Evolutionary conservation across 495 filamentous ascomycete genomes (phyloP).

Genomic region (Penicillium paxilli): DNA sequence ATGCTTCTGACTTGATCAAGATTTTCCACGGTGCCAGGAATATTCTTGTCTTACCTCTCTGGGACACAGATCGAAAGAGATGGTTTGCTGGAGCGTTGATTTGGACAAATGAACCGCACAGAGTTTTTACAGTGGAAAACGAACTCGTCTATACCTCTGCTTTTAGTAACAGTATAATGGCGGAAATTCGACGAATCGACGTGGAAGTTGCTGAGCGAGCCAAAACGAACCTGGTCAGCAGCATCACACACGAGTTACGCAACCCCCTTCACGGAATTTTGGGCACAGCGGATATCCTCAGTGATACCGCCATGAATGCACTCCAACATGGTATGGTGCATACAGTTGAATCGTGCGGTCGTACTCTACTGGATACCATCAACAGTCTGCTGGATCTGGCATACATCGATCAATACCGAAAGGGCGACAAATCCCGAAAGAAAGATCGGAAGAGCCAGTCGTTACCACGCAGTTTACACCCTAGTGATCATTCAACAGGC

Average conservation of each 20-base stretch:
- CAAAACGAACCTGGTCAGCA: slow-evolving; percentile 68
- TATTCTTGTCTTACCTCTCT: slow-evolving; percentile 48
- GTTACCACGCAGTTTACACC: background rate
- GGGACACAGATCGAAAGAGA: slow-evolving; percentile 55
- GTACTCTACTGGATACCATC: slow-evolving; percentile 68
- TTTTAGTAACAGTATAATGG: slow-evolving; percentile 63
- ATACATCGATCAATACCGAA: slow-evolving; percentile 22
- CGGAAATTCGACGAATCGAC: slow-evolving; percentile 56
- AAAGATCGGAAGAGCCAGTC: background rate
- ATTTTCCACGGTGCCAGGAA: slow-evolving; percentile 23
- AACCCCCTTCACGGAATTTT: slow-evolving; percentile 68
- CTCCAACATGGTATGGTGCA: slow-evolving; percentile 59
- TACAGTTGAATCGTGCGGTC: slow-evolving; percentile 65
- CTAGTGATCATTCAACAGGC: background rate
- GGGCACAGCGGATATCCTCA: slow-evolving; percentile 61
- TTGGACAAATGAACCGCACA: slow-evolving; percentile 48
- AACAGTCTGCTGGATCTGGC: slow-evolving; percentile 64
- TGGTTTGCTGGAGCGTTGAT: slow-evolving; percentile 63
- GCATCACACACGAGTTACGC: slow-evolving; percentile 69
- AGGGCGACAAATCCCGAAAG: background rate
- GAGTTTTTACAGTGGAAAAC: slow-evolving; percentile 39
- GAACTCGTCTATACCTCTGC: slow-evolving; percentile 53
- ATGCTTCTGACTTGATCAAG: slow-evolving; percentile 22
- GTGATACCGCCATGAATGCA: slow-evolving; percentile 53
- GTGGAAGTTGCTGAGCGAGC: slow-evolving; percentile 47